These are phyloP conservation scores for Candida sojae DNA, from an alignment of 1,139 yeast genomes.

Conservation along the genomic window DNA sequence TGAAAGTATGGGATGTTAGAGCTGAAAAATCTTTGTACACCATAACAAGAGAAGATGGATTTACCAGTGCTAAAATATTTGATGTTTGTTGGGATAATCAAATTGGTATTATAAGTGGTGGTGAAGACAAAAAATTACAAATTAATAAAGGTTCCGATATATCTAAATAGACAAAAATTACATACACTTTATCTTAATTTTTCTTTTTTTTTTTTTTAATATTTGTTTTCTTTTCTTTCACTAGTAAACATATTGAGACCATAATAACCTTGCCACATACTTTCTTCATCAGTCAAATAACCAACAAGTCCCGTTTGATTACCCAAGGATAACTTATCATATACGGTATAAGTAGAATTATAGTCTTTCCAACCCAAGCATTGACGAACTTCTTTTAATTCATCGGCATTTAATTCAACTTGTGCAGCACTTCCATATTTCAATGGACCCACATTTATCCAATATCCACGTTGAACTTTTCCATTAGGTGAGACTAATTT, in stretches of 20 bases:
- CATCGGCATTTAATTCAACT: constrained; percentile 70
- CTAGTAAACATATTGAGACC: constrained; percentile 58
- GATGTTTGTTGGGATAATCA: constrained; percentile 82
- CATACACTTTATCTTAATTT: too few species aligned
- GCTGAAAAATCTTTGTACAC: constrained; percentile 84
- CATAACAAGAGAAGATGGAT: constrained; percentile 65
- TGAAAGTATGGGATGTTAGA: constrained; percentile 93
- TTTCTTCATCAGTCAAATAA: constrained; percentile 62
- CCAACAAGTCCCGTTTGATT: constrained; percentile 34
- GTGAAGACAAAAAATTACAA: constrained; percentile 90
- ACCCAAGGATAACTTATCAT: constrained; percentile 16
- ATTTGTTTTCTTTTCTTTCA: constrained; percentile 25
- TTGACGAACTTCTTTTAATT: constrained; percentile 51
- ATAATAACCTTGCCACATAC: constrained; percentile 78
- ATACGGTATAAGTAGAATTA: constrained; percentile 10
- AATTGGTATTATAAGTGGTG: constrained; percentile 89
- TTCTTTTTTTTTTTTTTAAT: not conserved
- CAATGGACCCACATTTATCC: constrained; percentile 87
- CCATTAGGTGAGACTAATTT: constrained; percentile 41
- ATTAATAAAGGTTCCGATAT: constrained; percentile 63
- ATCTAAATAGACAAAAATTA: constrained; percentile 25
- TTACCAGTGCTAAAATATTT: constrained; percentile 64
- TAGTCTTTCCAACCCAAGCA: constrained; percentile 65
- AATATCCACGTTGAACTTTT: constrained; percentile 47
- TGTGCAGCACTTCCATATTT: constrained; percentile 88